phyloP scores from a whole-genome alignment of 192 early-diverging fungal genomes.

The Linnemannia zychae region DNA sequence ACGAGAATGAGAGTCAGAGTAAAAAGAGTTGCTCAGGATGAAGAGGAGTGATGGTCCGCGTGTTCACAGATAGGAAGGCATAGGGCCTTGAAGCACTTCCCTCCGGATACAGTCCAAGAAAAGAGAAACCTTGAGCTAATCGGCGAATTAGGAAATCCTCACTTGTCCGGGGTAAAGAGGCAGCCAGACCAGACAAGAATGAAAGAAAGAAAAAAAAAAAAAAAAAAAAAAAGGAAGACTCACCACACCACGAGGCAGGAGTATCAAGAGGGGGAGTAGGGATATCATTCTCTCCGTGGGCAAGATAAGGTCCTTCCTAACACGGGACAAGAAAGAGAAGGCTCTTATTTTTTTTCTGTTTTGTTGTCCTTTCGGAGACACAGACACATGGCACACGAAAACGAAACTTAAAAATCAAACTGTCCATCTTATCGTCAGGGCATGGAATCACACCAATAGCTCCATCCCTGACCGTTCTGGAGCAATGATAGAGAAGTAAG shows the following conservation, averaged over 20 bases:
- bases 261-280: neutral
- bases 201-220: no score
- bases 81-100: neutral
- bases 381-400: slow-evolving; percentile 7
- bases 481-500: neutral
- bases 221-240: no score
- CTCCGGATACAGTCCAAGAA: neutral
- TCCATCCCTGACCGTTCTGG: neutral
- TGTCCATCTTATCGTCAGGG: neutral
- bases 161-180: neutral
- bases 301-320: slow-evolving; percentile 2
- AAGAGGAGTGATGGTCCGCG: slow-evolving; percentile 5
- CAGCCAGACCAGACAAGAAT: neutral
- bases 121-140: slow-evolving; percentile 8
- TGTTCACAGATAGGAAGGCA: slow-evolving; percentile 19
- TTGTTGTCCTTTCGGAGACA: neutral
- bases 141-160: slow-evolving; percentile 14
- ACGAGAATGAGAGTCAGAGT: neutral
- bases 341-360: neutral
- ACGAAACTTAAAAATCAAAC: neutral
- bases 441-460: slow-evolving; percentile 4
- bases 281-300: neutral
- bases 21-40: neutral
- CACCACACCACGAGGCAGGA: neutral
- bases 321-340: neutral